A percentile compares a stretch with the other conserved stretches of the same genome.
Evolutionary conservation across 306 rosid genomes (phyloP).

Genomic region (Acacia confusa): DNA sequence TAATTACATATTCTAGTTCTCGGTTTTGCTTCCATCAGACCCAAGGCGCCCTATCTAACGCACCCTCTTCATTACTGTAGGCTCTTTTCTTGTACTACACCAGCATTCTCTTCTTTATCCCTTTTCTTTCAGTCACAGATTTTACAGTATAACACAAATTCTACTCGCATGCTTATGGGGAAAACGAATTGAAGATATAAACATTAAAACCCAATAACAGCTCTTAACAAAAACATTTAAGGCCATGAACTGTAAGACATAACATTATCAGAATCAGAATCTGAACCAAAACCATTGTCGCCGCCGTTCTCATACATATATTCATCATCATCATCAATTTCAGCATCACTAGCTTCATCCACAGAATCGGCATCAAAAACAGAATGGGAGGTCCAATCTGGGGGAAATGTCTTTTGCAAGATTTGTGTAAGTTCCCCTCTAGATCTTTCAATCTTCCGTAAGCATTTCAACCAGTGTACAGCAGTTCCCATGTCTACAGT

Average conservation of each 20-base stretch:
- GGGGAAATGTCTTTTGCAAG: too few relatives aligned
- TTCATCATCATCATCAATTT: conserved; percentile 32
- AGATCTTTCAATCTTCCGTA: too few relatives aligned
- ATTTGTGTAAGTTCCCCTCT: too few relatives aligned
- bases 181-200: not conserved
- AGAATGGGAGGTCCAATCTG: conserved; percentile 76
- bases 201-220: not conserved
- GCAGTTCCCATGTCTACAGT: too few relatives aligned
- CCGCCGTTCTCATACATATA: conserved; percentile 16
- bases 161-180: not conserved
- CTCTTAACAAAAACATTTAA: not conserved
- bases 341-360: conserved; percentile 39
- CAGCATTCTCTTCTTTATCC: too few relatives aligned
- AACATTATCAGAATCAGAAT: not conserved
- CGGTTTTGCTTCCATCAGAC: too few relatives aligned
- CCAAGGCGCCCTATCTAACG: too few relatives aligned
- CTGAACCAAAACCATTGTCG: not conserved
- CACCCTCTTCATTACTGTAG: too few relatives aligned
- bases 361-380: conserved; percentile 36
- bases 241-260: not conserved
- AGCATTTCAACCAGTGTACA: too few relatives aligned
- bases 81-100: too few relatives aligned
- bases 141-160: not conserved
- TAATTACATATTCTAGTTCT: too few relatives aligned
- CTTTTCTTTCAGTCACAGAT: not conserved